Evolutionary conservation across 495 filamentous ascomycete genomes (phyloP).

Genomic region (Xeromyces bisporus): DNA sequence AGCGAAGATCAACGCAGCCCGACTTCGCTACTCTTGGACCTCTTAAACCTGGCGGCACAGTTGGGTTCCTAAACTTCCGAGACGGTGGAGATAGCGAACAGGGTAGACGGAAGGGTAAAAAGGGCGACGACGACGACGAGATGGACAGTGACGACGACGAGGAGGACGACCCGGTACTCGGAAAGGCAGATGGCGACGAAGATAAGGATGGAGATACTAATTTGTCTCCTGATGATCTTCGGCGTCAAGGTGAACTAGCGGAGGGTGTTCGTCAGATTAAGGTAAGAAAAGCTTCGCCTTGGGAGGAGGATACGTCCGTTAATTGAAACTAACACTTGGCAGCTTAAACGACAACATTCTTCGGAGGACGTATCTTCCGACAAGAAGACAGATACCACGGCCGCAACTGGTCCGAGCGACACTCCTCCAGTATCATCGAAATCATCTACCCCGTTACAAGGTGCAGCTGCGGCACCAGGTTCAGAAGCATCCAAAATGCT

Average conservation of each 20-base stretch:
- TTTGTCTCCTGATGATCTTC: slow-evolving; percentile 64
- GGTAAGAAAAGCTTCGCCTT: slow-evolving; percentile 33
- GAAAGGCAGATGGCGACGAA: slow-evolving; percentile 58
- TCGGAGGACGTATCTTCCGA: slow-evolving; percentile 45
- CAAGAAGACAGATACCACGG: slow-evolving; percentile 24
- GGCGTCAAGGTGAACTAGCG: slow-evolving; percentile 67
- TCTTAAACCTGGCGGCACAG: slow-evolving; percentile 61
- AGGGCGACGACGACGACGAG: slow-evolving; percentile 42
- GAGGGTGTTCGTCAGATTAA: slow-evolving; percentile 86
- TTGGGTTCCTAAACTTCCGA: slow-evolving; percentile 82
- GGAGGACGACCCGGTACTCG: slow-evolving; percentile 37
- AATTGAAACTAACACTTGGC: too few relatives aligned
- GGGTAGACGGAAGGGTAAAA: slow-evolving; percentile 39
- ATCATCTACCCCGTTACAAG: slow-evolving; percentile 22
- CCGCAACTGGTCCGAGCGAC: slow-evolving; percentile 26
- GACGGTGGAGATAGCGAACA: slow-evolving; percentile 40
- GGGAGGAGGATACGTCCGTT: too few relatives aligned
- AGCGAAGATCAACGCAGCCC: slow-evolving; percentile 59
- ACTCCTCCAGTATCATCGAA: slow-evolving; percentile 18
- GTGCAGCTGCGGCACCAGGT: slow-evolving; percentile 8
- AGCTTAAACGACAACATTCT: slow-evolving; percentile 95
- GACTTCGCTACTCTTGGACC: slow-evolving; percentile 78
- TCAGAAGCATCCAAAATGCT: slow-evolving; percentile 15
- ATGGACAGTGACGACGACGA: slow-evolving; percentile 58
- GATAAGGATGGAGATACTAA: slow-evolving; percentile 44